Conservation (phyloP, 495 filamentous ascomycete genomes). For the Penicillium fimorum region DNA sequence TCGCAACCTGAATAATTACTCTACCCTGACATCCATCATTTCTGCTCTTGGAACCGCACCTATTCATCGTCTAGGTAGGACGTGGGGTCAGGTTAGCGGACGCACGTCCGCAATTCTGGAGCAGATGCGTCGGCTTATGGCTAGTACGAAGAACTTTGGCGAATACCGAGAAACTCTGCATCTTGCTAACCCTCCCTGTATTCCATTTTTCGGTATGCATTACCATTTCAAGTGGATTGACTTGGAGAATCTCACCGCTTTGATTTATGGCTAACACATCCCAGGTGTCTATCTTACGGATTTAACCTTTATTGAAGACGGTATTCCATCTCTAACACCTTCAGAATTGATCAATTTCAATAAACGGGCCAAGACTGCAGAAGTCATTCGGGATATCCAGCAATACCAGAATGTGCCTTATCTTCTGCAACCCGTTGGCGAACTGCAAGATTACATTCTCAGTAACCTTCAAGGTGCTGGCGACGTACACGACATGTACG, state of each 20-base stretch:
- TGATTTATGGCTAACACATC: constrained; percentile 16
- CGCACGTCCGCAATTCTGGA: constrained; percentile 78
- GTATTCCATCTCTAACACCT: constrained; percentile 92
- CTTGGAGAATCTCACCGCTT: neutral
- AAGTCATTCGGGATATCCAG: constrained; percentile 97
- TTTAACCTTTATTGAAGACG: constrained; percentile 97
- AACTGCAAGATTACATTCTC: constrained; percentile 95
- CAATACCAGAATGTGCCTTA: constrained; percentile 98
- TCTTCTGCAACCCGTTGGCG: constrained; percentile 78
- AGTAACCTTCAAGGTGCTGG: constrained; percentile 90
- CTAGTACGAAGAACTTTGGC: constrained; percentile 96
- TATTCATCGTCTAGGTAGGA: constrained; percentile 87
- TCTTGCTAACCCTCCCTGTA: constrained; percentile 91
- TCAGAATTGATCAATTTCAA: constrained; percentile 97
- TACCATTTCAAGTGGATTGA: neutral
- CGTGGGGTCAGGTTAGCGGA: constrained; percentile 90
- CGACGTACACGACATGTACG: constrained; percentile 99
- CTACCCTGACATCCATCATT: constrained; percentile 96
- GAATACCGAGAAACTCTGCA: constrained; percentile 93
- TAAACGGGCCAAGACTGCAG: constrained; percentile 95
- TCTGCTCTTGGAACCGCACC: constrained; percentile 91
- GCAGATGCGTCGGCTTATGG: constrained; percentile 91
- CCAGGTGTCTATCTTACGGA: constrained; percentile 95
- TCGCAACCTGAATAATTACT: constrained; percentile 90
- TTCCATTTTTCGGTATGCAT: constrained; percentile 91